Conservation (phyloP, 2,329 filamentous ascomycete species). For the Cadophora malorum region DNA sequence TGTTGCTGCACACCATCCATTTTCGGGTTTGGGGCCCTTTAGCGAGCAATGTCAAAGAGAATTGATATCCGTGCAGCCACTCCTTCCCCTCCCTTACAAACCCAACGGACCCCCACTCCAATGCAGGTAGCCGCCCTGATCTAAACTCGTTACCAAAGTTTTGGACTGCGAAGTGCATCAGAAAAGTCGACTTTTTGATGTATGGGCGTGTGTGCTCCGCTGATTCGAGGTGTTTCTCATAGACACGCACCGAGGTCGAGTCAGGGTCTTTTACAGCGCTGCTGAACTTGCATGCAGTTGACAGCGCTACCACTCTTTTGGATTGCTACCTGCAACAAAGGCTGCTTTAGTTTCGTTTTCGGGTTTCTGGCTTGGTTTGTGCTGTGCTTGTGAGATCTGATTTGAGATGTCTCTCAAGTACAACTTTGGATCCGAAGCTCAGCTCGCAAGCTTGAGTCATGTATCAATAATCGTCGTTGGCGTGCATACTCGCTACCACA, state of each 20-base stretch:
- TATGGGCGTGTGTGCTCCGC: neutral
- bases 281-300: slow-evolving; percentile 9
- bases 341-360: neutral
- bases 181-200: neutral
- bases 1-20: neutral
- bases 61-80: slow-evolving; percentile 13
- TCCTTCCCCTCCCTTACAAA: neutral
- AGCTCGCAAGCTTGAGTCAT: slow-evolving; percentile 8
- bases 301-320: slow-evolving; percentile 27
- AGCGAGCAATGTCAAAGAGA: slow-evolving; percentile 1
- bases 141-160: slow-evolving; percentile 12
- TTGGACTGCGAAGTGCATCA: slow-evolving; percentile 10
- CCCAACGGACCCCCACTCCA: neutral
- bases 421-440: neutral
- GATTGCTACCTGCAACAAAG: slow-evolving; percentile 32
- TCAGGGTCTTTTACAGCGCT: neutral
- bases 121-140: slow-evolving; percentile 14
- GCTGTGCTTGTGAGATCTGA: neutral
- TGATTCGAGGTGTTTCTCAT: slow-evolving; percentile 17
- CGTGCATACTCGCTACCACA: slow-evolving; percentile 1
- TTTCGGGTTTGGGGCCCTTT: neutral
- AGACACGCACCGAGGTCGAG: neutral
- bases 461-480: neutral
- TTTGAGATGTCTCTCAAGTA: neutral
- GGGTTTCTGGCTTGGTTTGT: neutral